phyloP scores from a whole-genome alignment of 352 stramenopile genomes.

The Peronosclerospora sorghi region DNA sequence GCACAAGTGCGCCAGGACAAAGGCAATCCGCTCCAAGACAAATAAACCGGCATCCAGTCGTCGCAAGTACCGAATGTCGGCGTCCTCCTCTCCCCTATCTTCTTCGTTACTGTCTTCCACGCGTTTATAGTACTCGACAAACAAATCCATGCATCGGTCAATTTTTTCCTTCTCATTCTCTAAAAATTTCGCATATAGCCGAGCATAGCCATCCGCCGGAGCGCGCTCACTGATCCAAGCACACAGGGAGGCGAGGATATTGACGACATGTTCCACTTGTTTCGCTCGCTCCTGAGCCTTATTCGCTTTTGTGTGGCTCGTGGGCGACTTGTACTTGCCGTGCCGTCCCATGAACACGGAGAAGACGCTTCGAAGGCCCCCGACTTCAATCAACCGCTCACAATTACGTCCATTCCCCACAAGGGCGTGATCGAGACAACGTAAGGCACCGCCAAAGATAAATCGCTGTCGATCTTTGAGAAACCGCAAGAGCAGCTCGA shows the following conservation, averaged over 20 bases:
- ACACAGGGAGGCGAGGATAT: slow-evolving; percentile 59
- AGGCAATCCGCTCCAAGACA: slow-evolving; percentile 54
- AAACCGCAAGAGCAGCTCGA: slow-evolving; percentile 90
- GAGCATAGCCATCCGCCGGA: slow-evolving; percentile 42
- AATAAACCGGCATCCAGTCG: slow-evolving; percentile 70
- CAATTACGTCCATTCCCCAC: slow-evolving; percentile 54
- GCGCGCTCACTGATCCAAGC: slow-evolving; percentile 33
- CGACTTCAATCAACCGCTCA: slow-evolving; percentile 56
- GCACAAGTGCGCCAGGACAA: slow-evolving; percentile 55
- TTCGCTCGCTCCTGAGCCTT: slow-evolving; percentile 22
- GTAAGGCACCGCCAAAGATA: slow-evolving; percentile 43
- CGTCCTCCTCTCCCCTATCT: slow-evolving; percentile 30
- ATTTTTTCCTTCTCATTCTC: slow-evolving; percentile 78
- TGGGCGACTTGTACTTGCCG: slow-evolving; percentile 27
- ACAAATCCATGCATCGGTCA: slow-evolving; percentile 66
- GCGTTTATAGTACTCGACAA: slow-evolving; percentile 56
- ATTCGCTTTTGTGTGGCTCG: slow-evolving; percentile 21
- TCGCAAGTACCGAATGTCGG: slow-evolving; percentile 46
- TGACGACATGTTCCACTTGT: slow-evolving; percentile 54
- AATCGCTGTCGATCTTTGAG: slow-evolving; percentile 79
- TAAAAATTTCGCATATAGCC: slow-evolving; percentile 73
- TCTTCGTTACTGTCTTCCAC: slow-evolving; percentile 23
- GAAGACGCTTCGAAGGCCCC: slow-evolving; percentile 52
- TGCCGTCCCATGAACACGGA: slow-evolving; percentile 57
- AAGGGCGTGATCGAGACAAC: slow-evolving; percentile 45